Evolutionary conservation across 1,284 basidiomycete genomes (phyloP), one percentile per base, ranked within the genome.

Genomic region (Fomitopsis schrenkii): DNA sequence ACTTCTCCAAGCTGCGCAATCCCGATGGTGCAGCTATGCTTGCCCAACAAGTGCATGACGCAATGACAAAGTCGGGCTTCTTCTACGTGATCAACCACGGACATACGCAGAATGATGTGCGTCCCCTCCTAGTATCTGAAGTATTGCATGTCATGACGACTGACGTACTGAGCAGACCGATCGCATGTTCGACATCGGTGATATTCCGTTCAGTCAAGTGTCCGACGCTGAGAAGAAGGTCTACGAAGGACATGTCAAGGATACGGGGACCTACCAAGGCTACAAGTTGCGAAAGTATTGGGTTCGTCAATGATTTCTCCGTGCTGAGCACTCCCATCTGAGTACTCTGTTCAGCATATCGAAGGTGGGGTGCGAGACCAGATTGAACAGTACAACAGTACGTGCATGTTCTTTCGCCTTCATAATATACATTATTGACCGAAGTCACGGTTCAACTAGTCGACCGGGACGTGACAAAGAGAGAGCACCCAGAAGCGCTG

Each of bases 71-170:
- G 9, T 78, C 84, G 53, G 87, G 84, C 6, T 91, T 87, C 70
- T 85, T 87, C 74, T 88, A 85, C 64, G 78, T 83, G 30, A 67
- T 85, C 57, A 85, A 86, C 61, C 86, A 88, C 64, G 85, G 85
- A 5, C 80, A 81, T 53, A 75, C 73, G 0, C 70, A 74, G 42
- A 72, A 74, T n/a, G 75, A 83, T 73, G 85, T 77, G 61, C 57
- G 50, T 26, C 6, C 64, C 61, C 12, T 41, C 6, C 10, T 17
- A 9, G 17, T 53, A n/a, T n/a, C 48, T 8, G 26, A 14, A 30
- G 7, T 22, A 3, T 48, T 15, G 6, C n/a, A 3, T 22, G 26
- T 14, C 41, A 22, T 53, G 36, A 19, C 22, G 4, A 36, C 17
- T 3, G 7, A 15, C 5, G 15, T 14, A 40, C 38, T 10, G 14